A percentile compares a stretch with the other conserved stretches of the same genome.
Evolutionary conservation across 495 filamentous ascomycete species (phyloP).

Genomic region (Umbilicaria muhlenbergii): DNA sequence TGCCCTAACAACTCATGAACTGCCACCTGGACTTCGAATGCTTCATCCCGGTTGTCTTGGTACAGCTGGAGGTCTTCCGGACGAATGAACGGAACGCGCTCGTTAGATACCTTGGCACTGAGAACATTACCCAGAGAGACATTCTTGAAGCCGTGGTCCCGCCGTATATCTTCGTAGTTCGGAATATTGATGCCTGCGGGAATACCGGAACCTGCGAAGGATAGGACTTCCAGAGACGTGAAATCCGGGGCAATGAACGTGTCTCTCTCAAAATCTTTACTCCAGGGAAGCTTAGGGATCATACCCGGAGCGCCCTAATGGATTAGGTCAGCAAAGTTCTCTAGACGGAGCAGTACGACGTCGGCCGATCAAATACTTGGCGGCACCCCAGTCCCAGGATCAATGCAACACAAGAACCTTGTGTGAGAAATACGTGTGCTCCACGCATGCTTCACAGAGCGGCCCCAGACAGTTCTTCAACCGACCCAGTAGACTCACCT

Average conservation of each 20-base stretch:
- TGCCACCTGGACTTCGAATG: slow-evolving; percentile 91
- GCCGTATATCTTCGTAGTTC: slow-evolving; percentile 90
- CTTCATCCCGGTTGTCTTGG: slow-evolving; percentile 59
- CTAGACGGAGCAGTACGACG: no score
- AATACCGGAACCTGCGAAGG: slow-evolving; percentile 65
- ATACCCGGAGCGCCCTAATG: slow-evolving; percentile 46
- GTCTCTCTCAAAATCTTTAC: slow-evolving; percentile 82
- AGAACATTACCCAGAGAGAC: slow-evolving; percentile 85
- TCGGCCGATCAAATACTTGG: no score
- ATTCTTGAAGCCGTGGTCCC: slow-evolving; percentile 95
- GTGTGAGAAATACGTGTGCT: no score
- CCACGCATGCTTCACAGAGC: no score
- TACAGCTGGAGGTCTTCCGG: slow-evolving; percentile 62
- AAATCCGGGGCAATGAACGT: slow-evolving; percentile 90
- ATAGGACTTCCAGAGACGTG: slow-evolving; percentile 66
- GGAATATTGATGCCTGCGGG: slow-evolving; percentile 60
- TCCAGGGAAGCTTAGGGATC: slow-evolving; percentile 83
- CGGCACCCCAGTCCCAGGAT: no score
- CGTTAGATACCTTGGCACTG: slow-evolving; percentile 74
- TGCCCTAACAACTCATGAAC: slow-evolving; percentile 94
- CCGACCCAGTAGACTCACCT: slow-evolving; percentile 12
- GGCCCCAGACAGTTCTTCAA: no score
- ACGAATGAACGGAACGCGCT: slow-evolving; percentile 76
- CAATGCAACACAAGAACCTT: no score
- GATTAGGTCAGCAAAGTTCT: slow-evolving; percentile 1